Evolutionary conservation across 2,329 filamentous ascomycete genomes (phyloP).

Genomic region (Fusarium sp.): DNA sequence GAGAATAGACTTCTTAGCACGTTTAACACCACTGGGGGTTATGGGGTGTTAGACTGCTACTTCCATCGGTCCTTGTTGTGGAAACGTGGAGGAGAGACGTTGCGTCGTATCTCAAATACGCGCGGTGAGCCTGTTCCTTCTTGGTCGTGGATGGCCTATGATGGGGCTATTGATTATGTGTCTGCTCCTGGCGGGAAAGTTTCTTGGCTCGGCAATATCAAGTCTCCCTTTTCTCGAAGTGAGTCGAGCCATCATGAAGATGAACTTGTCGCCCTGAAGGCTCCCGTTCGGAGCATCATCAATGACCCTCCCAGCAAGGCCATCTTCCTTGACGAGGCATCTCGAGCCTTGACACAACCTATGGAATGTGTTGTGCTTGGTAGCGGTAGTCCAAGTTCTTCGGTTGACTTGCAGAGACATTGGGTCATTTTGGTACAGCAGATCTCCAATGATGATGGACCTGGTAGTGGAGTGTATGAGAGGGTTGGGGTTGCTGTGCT

Average conservation of each 20-base stretch:
- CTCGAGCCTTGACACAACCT: background rate
- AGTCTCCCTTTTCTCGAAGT: background rate
- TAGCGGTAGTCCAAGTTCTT: background rate
- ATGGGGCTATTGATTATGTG: background rate
- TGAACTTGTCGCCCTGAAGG: background rate
- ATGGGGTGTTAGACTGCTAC: background rate
- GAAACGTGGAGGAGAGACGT: background rate
- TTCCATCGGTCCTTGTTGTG: background rate
- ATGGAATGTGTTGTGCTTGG: background rate
- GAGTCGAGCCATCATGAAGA: background rate
- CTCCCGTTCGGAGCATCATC: background rate
- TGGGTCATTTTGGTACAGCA: background rate
- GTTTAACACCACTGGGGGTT: background rate
- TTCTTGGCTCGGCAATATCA: background rate
- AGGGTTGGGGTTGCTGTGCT: background rate
- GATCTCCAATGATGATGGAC: background rate
- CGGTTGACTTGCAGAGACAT: background rate
- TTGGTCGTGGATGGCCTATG: background rate
- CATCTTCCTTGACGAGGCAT: background rate
- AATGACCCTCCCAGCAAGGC: background rate
- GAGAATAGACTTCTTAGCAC: background rate
- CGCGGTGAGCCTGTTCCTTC: background rate
- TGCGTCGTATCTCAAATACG: background rate
- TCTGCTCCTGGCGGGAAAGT: background rate
- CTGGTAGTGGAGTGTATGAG: background rate